Evolutionary conservation across 139 green algal genomes (phyloP).

Genomic region (Chlorella ohadii): DNA sequence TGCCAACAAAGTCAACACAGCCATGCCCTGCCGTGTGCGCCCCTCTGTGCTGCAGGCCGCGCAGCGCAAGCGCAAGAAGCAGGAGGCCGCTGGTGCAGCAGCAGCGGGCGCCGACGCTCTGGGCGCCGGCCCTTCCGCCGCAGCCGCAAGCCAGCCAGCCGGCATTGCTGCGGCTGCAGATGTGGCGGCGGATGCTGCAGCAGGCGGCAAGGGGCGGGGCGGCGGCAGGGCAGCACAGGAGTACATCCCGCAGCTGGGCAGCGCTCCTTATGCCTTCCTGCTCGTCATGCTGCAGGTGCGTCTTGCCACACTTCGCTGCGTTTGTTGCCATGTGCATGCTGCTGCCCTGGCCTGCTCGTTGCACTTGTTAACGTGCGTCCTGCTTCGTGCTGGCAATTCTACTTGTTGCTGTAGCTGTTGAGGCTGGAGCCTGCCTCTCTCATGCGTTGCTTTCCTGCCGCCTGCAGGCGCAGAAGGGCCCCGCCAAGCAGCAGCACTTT

Average conservation of each 20-base stretch:
- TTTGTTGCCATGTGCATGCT: conserved; percentile 2
- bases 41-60: background rate
- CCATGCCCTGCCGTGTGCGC: too few relatives aligned
- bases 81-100: background rate
- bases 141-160: background rate
- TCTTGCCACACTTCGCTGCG: too few relatives aligned
- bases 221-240: conserved; percentile 21
- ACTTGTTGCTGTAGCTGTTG: background rate
- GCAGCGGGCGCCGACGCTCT: background rate
- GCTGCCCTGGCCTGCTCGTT: background rate
- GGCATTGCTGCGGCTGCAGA: background rate
- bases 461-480: conserved; percentile 39
- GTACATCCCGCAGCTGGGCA: conserved; percentile 68
- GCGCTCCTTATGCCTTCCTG: conserved; percentile 80
- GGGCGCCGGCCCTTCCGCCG: background rate
- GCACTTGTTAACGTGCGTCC: background rate
- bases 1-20: too few relatives aligned
- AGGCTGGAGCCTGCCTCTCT: background rate
- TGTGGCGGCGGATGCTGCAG: background rate
- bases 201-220: background rate
- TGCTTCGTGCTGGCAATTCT: background rate
- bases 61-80: conserved; percentile 30
- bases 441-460: too few relatives aligned
- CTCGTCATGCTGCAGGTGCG: conserved; percentile 52
- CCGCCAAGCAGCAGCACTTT: conserved; percentile 33